phyloP scores from a whole-genome alignment of 1,284 basidiomycete species.

The Amylostereum areolatum region DNA sequence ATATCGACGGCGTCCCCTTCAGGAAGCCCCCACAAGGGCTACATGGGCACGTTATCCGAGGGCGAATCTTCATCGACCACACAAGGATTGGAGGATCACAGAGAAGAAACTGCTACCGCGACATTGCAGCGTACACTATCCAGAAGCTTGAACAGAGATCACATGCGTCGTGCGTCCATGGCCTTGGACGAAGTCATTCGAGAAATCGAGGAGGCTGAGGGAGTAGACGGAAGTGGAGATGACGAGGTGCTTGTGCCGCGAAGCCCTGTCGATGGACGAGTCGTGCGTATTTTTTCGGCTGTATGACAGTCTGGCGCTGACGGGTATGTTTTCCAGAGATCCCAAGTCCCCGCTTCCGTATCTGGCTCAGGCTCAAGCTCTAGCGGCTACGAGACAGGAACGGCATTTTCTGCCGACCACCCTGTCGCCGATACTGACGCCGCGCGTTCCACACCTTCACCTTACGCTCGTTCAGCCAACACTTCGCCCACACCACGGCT shows the following conservation, averaged over 20 bases:
- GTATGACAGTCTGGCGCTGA: no score
- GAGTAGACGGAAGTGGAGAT: slow-evolving; percentile 48
- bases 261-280: slow-evolving; percentile 35
- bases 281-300: not conserved
- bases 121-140: slow-evolving; percentile 28
- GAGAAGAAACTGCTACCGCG: not conserved
- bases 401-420: slow-evolving; percentile 62
- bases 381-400: slow-evolving; percentile 43
- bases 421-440: slow-evolving; percentile 40
- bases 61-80: not conserved
- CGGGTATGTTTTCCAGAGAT: no score
- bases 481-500: slow-evolving; percentile 56
- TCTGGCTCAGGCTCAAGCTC: slow-evolving; percentile 5
- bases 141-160: slow-evolving; percentile 44
- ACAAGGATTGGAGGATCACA: not conserved
- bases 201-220: slow-evolving; percentile 51
- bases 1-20: slow-evolving; percentile 13
- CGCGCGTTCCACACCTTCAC: slow-evolving; percentile 48
- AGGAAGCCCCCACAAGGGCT: not conserved
- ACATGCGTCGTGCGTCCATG: slow-evolving; percentile 57
- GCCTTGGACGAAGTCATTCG: slow-evolving; percentile 69
- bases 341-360: not conserved
- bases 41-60: not conserved
- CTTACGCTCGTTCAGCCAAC: slow-evolving; percentile 33
- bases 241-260: slow-evolving; percentile 71